These are phyloP conservation scores for Septoria petroselini DNA, from an alignment of 2,329 filamentous ascomycete genomes.

Conservation along the genomic window DNA sequence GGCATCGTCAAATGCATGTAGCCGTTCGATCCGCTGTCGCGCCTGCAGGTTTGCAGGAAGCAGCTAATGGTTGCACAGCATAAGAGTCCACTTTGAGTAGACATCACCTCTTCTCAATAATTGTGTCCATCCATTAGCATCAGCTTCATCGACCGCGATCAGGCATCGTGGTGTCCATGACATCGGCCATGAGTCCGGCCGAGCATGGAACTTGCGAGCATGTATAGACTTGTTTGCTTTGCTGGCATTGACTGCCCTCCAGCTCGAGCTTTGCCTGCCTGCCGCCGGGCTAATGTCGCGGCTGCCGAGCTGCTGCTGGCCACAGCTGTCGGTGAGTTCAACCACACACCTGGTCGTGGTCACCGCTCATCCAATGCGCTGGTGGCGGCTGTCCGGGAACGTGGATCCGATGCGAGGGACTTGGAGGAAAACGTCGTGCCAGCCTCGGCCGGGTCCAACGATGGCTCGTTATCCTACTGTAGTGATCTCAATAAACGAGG, in stretches of 20 bases:
- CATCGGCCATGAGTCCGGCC: no score
- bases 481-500: no score
- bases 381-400: background rate
- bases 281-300: background rate
- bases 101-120: background rate
- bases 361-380: constrained; percentile 11
- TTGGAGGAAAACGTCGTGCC: background rate
- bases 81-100: no score
- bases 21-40: no score
- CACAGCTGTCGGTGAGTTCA: constrained; percentile 13
- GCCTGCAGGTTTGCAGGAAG: background rate
- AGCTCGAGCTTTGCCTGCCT: background rate
- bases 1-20: no score
- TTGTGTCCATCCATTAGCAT: background rate
- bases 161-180: no score
- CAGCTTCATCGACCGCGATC: background rate
- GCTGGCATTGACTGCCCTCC: background rate
- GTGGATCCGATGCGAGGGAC: constrained; percentile 4
- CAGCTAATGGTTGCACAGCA: background rate
- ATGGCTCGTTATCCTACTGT: no score
- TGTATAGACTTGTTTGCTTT: no score
- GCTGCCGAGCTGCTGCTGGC: background rate
- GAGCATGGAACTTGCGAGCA: no score
- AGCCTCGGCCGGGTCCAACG: constrained; percentile 1
- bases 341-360: constrained; percentile 7